phyloP scores from a whole-genome alignment of 2,329 filamentous ascomycete genomes.

The Penicillium sp. region DNA sequence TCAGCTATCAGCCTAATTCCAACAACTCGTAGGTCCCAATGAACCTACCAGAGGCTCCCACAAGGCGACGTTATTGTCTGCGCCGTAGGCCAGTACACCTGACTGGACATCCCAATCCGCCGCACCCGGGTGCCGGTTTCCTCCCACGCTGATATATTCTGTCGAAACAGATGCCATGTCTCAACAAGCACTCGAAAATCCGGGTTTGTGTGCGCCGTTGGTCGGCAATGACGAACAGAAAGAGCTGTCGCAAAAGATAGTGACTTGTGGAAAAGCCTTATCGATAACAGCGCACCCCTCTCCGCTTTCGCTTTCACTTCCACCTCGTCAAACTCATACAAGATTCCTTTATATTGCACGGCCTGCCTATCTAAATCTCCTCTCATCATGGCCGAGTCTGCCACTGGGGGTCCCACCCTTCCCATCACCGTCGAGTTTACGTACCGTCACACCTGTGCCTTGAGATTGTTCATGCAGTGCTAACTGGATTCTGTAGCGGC shows the following conservation, averaged over 20 bases:
- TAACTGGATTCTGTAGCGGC: conserved; percentile 53
- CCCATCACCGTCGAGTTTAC: conserved; percentile 69
- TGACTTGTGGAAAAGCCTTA: conserved; percentile 31
- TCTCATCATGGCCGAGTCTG: conserved; percentile 4
- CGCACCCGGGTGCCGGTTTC: conserved; percentile 81
- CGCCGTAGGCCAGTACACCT: conserved; percentile 78
- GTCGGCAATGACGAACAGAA: conserved; percentile 11
- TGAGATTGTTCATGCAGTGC: neutral
- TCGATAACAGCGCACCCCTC: conserved; percentile 35
- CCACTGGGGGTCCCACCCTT: conserved; percentile 34
- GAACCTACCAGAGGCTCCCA: conserved; percentile 72
- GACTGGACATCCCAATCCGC: conserved; percentile 75
- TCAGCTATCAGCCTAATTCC: conserved; percentile 11
- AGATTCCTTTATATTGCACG: too few relatives aligned
- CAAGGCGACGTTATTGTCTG: conserved; percentile 79
- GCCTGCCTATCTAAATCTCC: neutral
- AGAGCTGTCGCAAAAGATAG: conserved; percentile 21
- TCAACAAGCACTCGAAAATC: neutral
- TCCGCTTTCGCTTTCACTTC: conserved; percentile 7
- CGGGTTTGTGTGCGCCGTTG: conserved; percentile 1
- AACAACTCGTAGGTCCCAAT: neutral
- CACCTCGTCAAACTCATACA: neutral
- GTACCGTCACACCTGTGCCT: conserved; percentile 41
- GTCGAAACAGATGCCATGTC: conserved; percentile 38
- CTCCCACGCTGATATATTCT: conserved; percentile 68